Percentiles rank a stretch among this genome's conserved stretches.
phyloP scores from a whole-genome alignment of 768 basidiomycete species.

The Termitomyces sp. region DNA sequence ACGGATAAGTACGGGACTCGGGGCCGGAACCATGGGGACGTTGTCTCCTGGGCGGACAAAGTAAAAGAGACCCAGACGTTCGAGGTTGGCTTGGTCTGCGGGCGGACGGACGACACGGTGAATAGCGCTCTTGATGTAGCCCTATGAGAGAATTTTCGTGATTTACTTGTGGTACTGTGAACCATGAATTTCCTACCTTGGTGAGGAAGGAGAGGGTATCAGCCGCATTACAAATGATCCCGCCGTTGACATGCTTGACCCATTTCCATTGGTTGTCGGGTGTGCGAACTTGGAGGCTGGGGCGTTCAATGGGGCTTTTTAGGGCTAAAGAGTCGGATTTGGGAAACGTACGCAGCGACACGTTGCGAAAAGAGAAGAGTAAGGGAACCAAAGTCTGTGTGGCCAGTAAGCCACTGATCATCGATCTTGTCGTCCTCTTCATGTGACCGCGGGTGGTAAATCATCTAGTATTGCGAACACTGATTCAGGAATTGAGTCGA shows the following conservation, averaged over 20 bases:
- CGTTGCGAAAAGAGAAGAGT: slow-evolving; percentile 32
- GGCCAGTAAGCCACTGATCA: slow-evolving; percentile 42
- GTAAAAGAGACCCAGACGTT: slow-evolving; percentile 42
- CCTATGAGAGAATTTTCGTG: slow-evolving; percentile 10
- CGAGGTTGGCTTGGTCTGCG: slow-evolving; percentile 33
- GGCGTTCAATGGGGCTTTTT: not conserved
- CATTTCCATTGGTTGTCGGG: slow-evolving; percentile 29
- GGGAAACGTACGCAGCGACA: slow-evolving; percentile 2
- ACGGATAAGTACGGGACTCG: slow-evolving; percentile 37
- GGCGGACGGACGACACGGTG: slow-evolving; percentile 47
- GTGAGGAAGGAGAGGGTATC: slow-evolving; percentile 31
- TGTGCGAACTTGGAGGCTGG: slow-evolving; percentile 31
- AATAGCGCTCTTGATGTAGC: slow-evolving; percentile 42
- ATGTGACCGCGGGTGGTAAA: slow-evolving; percentile 30
- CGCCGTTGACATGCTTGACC: slow-evolving; percentile 25
- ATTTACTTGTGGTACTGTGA: not conserved
- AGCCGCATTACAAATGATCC: slow-evolving; percentile 26
- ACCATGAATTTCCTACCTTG: slow-evolving; percentile 7
- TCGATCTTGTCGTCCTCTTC: slow-evolving; percentile 35
- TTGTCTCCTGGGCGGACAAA: slow-evolving; percentile 37
- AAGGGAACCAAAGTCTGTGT: slow-evolving; percentile 35
- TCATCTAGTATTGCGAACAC: slow-evolving; percentile 16
- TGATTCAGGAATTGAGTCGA: not conserved
- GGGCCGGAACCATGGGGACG: slow-evolving; percentile 28
- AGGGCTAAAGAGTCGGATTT: not conserved